phyloP scores from a whole-genome alignment of 1,284 basidiomycete genomes.

The Puccinia horiana region DNA sequence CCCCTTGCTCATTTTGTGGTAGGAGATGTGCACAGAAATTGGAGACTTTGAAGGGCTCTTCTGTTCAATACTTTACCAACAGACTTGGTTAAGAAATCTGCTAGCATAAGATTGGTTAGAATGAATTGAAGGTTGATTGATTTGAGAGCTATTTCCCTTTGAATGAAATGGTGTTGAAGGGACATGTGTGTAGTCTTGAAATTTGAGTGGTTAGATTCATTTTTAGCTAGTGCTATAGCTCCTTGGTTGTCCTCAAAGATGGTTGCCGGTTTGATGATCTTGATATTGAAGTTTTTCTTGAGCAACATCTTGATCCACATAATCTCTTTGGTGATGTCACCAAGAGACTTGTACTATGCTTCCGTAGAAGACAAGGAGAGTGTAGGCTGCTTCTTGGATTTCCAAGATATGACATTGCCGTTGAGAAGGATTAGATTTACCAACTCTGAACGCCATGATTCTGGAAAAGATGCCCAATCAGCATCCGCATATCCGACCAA shows the following conservation, averaged over 20 bases:
- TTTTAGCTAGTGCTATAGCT: not conserved
- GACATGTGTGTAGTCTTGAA: too few relatives aligned
- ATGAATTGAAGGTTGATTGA: too few relatives aligned
- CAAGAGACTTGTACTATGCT: constrained; percentile 61
- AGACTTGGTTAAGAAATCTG: too few relatives aligned
- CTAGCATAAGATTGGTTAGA: too few relatives aligned
- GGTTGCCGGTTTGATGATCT: not conserved
- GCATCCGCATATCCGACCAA: constrained; percentile 62
- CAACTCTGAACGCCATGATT: constrained; percentile 57
- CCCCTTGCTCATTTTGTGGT: too few relatives aligned
- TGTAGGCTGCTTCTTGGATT: constrained; percentile 59
- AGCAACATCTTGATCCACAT: constrained; percentile 57
- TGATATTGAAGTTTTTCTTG: not conserved
- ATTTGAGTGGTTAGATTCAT: too few relatives aligned
- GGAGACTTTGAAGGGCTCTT: too few relatives aligned
- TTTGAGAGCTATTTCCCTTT: not conserved
- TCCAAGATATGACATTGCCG: constrained; percentile 59
- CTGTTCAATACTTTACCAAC: too few relatives aligned
- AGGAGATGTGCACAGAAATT: too few relatives aligned
- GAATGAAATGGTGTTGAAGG: too few relatives aligned
- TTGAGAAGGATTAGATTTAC: constrained; percentile 57
- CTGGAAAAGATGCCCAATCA: constrained; percentile 59
- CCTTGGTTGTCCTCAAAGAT: not conserved
- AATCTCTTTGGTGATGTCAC: constrained; percentile 62
- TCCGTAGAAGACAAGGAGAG: constrained; percentile 62